Percentiles rank a stretch among this genome's conserved stretches.
Conservation (phyloP, 2,329 filamentous ascomycete genomes). For the Knufia fluminis region DNA sequence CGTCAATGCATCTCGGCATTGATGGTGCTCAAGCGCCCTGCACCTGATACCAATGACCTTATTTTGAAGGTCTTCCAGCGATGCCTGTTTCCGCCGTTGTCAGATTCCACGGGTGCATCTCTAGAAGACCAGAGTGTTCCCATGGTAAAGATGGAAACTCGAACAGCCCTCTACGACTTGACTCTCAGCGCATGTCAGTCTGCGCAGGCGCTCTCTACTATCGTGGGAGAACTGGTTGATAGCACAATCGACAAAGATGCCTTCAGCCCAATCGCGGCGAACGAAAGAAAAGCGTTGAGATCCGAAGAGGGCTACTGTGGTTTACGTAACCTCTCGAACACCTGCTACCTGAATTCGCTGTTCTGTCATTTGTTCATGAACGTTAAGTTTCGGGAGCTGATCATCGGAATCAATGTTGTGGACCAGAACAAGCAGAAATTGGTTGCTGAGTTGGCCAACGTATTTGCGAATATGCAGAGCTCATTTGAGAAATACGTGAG, state of each 20-base stretch:
- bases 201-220: slow-evolving; percentile 35
- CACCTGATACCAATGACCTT: slow-evolving; percentile 29
- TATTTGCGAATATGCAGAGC: slow-evolving; percentile 82
- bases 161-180: slow-evolving; percentile 52
- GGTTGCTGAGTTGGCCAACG: slow-evolving; percentile 64
- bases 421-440: slow-evolving; percentile 56
- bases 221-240: slow-evolving; percentile 16
- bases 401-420: slow-evolving; percentile 51
- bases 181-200: slow-evolving; percentile 49
- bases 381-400: slow-evolving; percentile 71
- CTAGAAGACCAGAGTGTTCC: slow-evolving; percentile 32
- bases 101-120: slow-evolving; percentile 23
- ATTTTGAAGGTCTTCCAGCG: slow-evolving; percentile 49
- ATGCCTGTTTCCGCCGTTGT: slow-evolving; percentile 56
- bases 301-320: slow-evolving; percentile 76
- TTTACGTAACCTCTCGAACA: slow-evolving; percentile 84
- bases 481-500: slow-evolving; percentile 65
- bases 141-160: slow-evolving; percentile 46
- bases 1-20: slow-evolving; percentile 21
- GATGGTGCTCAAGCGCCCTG: slow-evolving; percentile 9
- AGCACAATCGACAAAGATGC: slow-evolving; percentile 17
- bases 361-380: slow-evolving; percentile 97
- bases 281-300: slow-evolving; percentile 41
- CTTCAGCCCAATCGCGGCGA: slow-evolving; percentile 12
- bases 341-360: slow-evolving; percentile 93